A percentile compares a stretch with the other conserved stretches of the same genome.
These are phyloP conservation scores for Vitis labrusca DNA, from an alignment of 164 flowering plant species.

Conservation along the genomic window DNA sequence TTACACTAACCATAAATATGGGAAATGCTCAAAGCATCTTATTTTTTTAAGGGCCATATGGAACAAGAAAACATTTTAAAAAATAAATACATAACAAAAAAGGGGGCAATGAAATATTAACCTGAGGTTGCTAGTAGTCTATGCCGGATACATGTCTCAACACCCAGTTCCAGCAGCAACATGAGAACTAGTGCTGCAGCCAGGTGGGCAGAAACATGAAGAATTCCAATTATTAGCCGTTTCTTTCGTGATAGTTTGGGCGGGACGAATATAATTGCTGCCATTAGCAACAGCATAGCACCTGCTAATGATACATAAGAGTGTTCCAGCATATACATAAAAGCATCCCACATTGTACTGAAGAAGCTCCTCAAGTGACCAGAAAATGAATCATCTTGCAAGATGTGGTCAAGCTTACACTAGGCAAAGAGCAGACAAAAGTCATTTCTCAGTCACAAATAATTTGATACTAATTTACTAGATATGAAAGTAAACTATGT, in stretches of 20 bases:
- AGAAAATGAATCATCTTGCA: slow-evolving; percentile 74
- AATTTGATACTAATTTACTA: background rate
- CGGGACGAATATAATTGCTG: slow-evolving; percentile 78
- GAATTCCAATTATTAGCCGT: slow-evolving; percentile 63
- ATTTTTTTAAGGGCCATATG: background rate
- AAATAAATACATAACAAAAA: background rate
- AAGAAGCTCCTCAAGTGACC: slow-evolving; percentile 86
- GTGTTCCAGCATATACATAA: slow-evolving; percentile 62
- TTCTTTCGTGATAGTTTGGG: slow-evolving; percentile 82
- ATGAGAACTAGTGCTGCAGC: slow-evolving; percentile 83
- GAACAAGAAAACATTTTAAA: too few species aligned
- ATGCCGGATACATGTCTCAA: slow-evolving; percentile 91
- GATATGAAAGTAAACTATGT: background rate
- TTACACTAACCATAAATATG: too few species aligned
- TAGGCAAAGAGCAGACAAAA: slow-evolving; percentile 30
- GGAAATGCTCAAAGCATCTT: background rate
- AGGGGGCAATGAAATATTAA: slow-evolving; percentile 12
- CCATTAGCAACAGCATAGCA: slow-evolving; percentile 52
- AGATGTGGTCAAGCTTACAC: slow-evolving; percentile 87
- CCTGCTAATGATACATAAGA: slow-evolving; percentile 76
- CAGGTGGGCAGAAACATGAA: slow-evolving; percentile 91
- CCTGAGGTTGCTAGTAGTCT: slow-evolving; percentile 88
- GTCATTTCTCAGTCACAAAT: slow-evolving; percentile 9
- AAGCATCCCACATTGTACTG: slow-evolving; percentile 63
- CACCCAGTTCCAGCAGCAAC: slow-evolving; percentile 88